Evolutionary conservation across 106 monocot species (phyloP).

Genomic region (Narthecium ossifragum): DNA sequence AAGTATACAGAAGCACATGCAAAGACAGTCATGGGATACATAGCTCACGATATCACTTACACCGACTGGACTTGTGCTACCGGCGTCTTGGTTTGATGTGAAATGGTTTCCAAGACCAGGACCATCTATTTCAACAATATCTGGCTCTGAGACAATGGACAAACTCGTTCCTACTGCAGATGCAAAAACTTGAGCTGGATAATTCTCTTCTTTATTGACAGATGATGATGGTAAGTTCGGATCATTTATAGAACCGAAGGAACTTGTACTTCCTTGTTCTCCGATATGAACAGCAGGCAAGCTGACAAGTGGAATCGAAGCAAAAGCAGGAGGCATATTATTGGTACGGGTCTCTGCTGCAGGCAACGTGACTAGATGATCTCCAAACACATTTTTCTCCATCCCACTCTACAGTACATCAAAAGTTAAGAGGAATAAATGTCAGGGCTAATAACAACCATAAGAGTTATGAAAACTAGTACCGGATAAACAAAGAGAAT

Average conservation of each 20-base stretch:
- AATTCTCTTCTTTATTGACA: slow-evolving; percentile 6
- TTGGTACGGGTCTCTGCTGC: slow-evolving; percentile 44
- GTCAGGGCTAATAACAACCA: background rate
- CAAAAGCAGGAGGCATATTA: slow-evolving; percentile 76
- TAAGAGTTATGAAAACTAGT: background rate
- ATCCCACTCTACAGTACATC: slow-evolving; percentile 65
- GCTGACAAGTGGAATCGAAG: slow-evolving; percentile 64
- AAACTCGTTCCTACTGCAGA: slow-evolving; percentile 21
- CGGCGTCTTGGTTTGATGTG: slow-evolving; percentile 39
- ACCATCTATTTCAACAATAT: slow-evolving; percentile 88
- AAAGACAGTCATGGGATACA: background rate
- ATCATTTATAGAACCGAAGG: slow-evolving; percentile 26
- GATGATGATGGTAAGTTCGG: slow-evolving; percentile 23
- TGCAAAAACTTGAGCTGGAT: slow-evolving; percentile 18
- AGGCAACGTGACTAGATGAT: slow-evolving; percentile 69
- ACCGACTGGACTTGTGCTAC: slow-evolving; percentile 36
- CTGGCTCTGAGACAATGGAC: slow-evolving; percentile 45
- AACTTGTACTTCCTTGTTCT: slow-evolving; percentile 25
- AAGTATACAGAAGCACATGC: background rate
- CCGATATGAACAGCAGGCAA: slow-evolving; percentile 32
- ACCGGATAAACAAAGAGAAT: background rate
- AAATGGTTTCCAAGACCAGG: slow-evolving; percentile 40
- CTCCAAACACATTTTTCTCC: slow-evolving; percentile 93
- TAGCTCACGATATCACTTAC: slow-evolving; percentile 37
- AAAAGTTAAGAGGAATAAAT: background rate